Percentiles rank a stretch among this genome's conserved stretches.
Conservation (phyloP, 2,329 filamentous ascomycete genomes). For the Leptosphaerulina australis region DNA sequence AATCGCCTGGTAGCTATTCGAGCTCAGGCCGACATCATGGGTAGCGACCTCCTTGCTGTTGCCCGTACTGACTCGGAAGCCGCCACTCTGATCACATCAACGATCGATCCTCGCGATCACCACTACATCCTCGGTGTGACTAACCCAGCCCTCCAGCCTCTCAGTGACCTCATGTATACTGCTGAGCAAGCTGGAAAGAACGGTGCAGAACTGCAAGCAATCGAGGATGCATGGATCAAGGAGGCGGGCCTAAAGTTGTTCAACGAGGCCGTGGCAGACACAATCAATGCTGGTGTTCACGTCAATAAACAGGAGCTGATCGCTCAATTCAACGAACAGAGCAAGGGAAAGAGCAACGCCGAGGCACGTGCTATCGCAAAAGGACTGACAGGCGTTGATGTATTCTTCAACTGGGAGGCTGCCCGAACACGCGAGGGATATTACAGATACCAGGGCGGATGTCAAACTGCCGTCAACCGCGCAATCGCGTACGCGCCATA, state of each 20-base stretch:
- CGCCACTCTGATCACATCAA: slow-evolving; percentile 94
- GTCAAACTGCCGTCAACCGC: slow-evolving; percentile 87
- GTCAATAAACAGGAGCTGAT: slow-evolving; percentile 73
- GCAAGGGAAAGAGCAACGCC: slow-evolving; percentile 82
- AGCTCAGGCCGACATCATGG: slow-evolving; percentile 98
- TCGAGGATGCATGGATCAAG: slow-evolving; percentile 86
- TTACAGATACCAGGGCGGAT: slow-evolving; percentile 91
- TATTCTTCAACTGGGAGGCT: slow-evolving; percentile 96
- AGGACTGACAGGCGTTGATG: slow-evolving; percentile 75
- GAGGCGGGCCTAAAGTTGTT: slow-evolving; percentile 86
- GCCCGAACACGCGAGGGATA: slow-evolving; percentile 92
- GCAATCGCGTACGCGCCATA: slow-evolving; percentile 92
- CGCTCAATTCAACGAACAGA: slow-evolving; percentile 67
- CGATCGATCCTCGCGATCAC: slow-evolving; percentile 95
- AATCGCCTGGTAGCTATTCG: slow-evolving; percentile 96
- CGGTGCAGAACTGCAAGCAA: slow-evolving; percentile 80
- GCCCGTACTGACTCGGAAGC: slow-evolving; percentile 97
- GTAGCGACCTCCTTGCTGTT: slow-evolving; percentile 85
- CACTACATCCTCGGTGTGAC: slow-evolving; percentile 89
- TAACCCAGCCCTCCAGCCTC: slow-evolving; percentile 80
- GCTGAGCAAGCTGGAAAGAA: slow-evolving; percentile 82
- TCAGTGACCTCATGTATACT: slow-evolving; percentile 88
- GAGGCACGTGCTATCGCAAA: slow-evolving; percentile 83
- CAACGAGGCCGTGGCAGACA: slow-evolving; percentile 84
- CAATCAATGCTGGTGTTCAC: slow-evolving; percentile 72